These are phyloP conservation scores for Parastagonospora avenae DNA, from an alignment of 2,329 filamentous ascomycete species.

Conservation along the genomic window DNA sequence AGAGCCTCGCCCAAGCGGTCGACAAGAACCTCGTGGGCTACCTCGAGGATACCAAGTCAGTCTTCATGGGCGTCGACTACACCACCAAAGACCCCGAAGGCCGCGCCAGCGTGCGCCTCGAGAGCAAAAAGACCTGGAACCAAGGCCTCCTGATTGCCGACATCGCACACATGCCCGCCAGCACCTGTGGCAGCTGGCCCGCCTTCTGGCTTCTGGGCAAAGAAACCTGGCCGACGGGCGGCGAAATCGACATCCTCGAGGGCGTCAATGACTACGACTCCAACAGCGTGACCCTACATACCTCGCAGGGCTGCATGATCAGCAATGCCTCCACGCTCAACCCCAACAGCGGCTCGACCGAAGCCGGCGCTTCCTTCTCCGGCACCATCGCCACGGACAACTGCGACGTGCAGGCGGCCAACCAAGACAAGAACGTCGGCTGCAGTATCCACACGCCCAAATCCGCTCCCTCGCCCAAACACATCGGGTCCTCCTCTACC, in stretches of 20 bases:
- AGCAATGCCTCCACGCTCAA: slow-evolving; percentile 15
- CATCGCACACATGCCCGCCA: slow-evolving; percentile 43
- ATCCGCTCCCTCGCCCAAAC: background rate
- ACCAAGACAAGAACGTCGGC: slow-evolving; percentile 39
- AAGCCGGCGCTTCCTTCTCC: slow-evolving; percentile 33
- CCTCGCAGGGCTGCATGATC: slow-evolving; percentile 28
- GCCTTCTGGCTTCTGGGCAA: slow-evolving; percentile 40
- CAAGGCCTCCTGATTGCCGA: slow-evolving; percentile 40
- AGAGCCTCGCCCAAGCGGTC: slow-evolving; percentile 17
- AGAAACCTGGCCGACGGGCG: slow-evolving; percentile 33
- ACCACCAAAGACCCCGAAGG: slow-evolving; percentile 34
- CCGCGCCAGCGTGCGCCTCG: slow-evolving; percentile 36
- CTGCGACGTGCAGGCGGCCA: slow-evolving; percentile 49
- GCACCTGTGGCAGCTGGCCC: slow-evolving; percentile 40
- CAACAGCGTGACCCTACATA: slow-evolving; percentile 44
- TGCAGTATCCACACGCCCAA: slow-evolving; percentile 28
- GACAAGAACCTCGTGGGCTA: slow-evolving; percentile 22
- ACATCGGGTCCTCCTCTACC: background rate
- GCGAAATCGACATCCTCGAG: slow-evolving; percentile 46
- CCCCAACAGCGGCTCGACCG: background rate
- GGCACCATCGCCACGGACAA: slow-evolving; percentile 54
- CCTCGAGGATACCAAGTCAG: slow-evolving; percentile 20
- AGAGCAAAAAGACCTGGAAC: slow-evolving; percentile 38
- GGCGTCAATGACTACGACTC: slow-evolving; percentile 37
- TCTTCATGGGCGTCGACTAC: slow-evolving; percentile 51